These are phyloP conservation scores for Claviceps spartinae DNA, from an alignment of 2,329 filamentous ascomycete species.

Conservation along the genomic window DNA sequence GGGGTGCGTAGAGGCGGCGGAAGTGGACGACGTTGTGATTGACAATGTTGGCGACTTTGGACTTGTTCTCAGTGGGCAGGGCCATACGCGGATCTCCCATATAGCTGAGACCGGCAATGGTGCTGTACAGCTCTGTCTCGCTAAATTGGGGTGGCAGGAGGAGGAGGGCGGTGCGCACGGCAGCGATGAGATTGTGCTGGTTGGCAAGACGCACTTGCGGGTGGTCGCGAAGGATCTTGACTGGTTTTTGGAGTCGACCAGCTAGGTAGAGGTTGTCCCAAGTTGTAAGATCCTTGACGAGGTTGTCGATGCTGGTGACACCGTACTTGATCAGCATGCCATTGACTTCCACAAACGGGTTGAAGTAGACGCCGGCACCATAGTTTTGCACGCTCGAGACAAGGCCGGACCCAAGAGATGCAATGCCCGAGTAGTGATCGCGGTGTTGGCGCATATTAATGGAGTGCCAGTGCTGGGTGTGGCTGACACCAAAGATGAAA, in stretches of 20 bases:
- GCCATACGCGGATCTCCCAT: conserved; percentile 94
- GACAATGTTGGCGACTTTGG: conserved; percentile 91
- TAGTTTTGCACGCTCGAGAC: conserved; percentile 82
- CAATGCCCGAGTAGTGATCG: conserved; percentile 81
- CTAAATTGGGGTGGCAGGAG: conserved; percentile 75
- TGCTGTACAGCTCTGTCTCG: conserved; percentile 76
- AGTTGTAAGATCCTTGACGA: conserved; percentile 71
- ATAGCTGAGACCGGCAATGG: conserved; percentile 86
- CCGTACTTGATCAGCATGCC: conserved; percentile 96
- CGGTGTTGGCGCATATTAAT: conserved; percentile 81
- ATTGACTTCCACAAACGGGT: conserved; percentile 87
- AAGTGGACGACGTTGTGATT: conserved; percentile 84
- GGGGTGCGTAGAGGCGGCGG: conserved; percentile 75
- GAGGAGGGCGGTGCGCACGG: conserved; percentile 76
- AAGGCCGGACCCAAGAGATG: conserved; percentile 68
- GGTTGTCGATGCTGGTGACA: conserved; percentile 83
- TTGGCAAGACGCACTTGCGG: conserved; percentile 85
- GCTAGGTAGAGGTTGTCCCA: conserved; percentile 97
- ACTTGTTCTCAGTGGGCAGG: conserved; percentile 76
- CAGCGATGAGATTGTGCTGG: conserved; percentile 88
- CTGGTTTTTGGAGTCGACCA: conserved; percentile 88
- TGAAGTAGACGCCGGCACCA: conserved; percentile 95
- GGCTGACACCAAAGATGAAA: conserved; percentile 91
- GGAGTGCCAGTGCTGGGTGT: conserved; percentile 93
- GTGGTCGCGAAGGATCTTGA: conserved; percentile 93